Conservation (phyloP, 345 rosid species). For the Acer negundo region DNA sequence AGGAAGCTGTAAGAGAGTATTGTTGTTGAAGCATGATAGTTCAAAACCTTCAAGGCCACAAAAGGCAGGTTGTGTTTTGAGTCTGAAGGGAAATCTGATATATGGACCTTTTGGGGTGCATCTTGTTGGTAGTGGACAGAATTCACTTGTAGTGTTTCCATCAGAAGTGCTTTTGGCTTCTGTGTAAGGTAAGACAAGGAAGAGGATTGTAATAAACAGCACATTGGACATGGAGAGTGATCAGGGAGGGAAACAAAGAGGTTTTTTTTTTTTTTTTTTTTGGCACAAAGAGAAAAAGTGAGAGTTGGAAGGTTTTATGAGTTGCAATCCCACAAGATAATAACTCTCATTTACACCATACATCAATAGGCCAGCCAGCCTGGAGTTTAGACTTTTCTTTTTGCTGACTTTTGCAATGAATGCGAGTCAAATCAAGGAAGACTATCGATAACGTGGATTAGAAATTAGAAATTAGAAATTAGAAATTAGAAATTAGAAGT, state of each 20-base stretch:
- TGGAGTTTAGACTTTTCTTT: neutral
- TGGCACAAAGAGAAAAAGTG: too few species aligned
- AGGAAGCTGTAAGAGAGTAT: constrained; percentile 6
- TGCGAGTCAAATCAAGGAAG: too few species aligned
- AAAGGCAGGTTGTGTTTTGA: constrained; percentile 1
- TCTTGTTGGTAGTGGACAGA: neutral
- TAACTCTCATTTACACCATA: neutral
- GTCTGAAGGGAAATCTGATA: constrained; percentile 18
- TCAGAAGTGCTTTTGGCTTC: neutral
- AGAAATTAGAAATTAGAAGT: too few species aligned
- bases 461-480: too few species aligned
- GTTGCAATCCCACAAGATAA: neutral
- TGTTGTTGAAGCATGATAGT: constrained; percentile 1
- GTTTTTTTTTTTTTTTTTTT: too few species aligned
- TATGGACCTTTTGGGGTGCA: neutral
- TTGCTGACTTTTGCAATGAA: neutral
- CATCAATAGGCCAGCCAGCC: neutral
- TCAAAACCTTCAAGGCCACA: constrained; percentile 20
- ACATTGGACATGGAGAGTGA: neutral
- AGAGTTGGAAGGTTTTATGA: neutral
- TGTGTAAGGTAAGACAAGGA: neutral
- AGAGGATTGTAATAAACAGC: neutral
- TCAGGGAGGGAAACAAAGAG: neutral
- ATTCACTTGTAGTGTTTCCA: neutral
- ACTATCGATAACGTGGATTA: too few species aligned